These are phyloP conservation scores for Lunasporangiospora selenospora DNA, from an alignment of 192 early-diverging fungal genomes.

Conservation along the genomic window DNA sequence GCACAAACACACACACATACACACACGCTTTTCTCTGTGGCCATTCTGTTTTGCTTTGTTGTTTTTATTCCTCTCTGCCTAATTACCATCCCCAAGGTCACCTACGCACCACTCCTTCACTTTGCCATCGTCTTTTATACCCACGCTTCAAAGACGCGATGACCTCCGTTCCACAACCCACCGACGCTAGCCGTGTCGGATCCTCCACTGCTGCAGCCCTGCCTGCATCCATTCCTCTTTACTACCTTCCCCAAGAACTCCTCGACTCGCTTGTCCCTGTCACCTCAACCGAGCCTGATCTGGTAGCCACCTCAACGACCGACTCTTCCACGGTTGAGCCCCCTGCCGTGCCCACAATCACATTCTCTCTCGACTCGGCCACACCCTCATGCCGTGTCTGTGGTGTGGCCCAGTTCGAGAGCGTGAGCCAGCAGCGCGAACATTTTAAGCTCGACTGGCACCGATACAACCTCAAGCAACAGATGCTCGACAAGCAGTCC, in stretches of 20 bases:
- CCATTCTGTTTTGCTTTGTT: too few species aligned
- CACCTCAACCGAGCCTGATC: slow-evolving; percentile 6
- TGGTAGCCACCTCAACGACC: neutral
- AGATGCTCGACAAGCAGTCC: slow-evolving; percentile 35
- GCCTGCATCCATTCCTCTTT: slow-evolving; percentile 23
- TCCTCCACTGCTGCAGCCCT: neutral
- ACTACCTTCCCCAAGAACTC: slow-evolving; percentile 30
- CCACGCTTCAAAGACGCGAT: too few species aligned
- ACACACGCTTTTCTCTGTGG: too few species aligned
- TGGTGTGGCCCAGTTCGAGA: slow-evolving; percentile 39
- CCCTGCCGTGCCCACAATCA: neutral
- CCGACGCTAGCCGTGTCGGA: too few species aligned
- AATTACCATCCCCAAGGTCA: too few species aligned
- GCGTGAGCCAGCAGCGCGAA: slow-evolving; percentile 49
- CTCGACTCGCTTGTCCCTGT: slow-evolving; percentile 12
- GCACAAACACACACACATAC: too few species aligned
- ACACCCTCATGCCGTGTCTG: slow-evolving; percentile 52
- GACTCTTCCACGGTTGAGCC: neutral
- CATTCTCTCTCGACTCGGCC: slow-evolving; percentile 14
- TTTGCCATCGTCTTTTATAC: too few species aligned
- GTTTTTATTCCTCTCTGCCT: too few species aligned
- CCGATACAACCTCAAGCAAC: slow-evolving; percentile 62
- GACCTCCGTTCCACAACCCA: too few species aligned
- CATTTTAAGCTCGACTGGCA: slow-evolving; percentile 65
- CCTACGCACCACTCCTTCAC: too few species aligned